phyloP scores from a whole-genome alignment of 2,329 filamentous ascomycete genomes.

The Eutypa lata region DNA sequence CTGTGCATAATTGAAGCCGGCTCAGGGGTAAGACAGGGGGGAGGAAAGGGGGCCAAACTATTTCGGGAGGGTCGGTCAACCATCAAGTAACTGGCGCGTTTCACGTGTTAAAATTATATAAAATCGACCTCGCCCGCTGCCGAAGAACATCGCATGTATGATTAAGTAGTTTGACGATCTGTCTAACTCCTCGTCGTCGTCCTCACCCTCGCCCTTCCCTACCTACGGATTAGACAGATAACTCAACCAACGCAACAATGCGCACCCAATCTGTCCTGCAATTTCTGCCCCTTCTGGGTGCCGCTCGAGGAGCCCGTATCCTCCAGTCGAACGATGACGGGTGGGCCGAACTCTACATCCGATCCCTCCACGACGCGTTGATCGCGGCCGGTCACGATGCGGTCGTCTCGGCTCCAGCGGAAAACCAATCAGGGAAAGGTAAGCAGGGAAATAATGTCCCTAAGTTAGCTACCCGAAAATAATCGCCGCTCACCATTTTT shows the following conservation, averaged over 20 bases:
- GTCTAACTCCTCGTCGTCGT: too few species aligned
- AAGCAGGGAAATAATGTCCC: too few species aligned
- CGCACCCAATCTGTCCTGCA: constrained; percentile 11
- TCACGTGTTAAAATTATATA: too few species aligned
- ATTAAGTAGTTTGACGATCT: too few species aligned
- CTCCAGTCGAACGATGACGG: constrained; percentile 70
- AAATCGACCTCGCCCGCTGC: too few species aligned
- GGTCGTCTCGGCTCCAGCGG: constrained; percentile 63
- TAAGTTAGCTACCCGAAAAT: too few species aligned
- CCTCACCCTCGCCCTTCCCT: neutral
- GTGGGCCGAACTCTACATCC: constrained; percentile 68
- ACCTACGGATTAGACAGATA: neutral
- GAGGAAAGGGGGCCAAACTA: too few species aligned
- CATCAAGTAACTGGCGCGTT: too few species aligned
- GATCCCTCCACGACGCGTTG: constrained; percentile 56
- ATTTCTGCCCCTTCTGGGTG: constrained; percentile 10
- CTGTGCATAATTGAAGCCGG: neutral
- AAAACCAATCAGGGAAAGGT: constrained; percentile 64
- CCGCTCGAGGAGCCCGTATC: constrained; percentile 43
- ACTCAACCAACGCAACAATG: constrained; percentile 9
- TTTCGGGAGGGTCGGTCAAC: too few species aligned
- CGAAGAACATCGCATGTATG: too few species aligned
- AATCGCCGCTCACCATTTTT: too few species aligned
- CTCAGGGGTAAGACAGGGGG: neutral
- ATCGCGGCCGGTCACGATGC: constrained; percentile 55